phyloP scores from a whole-genome alignment of 805 yeast species.

The Jamesozyma hellenica region DNA sequence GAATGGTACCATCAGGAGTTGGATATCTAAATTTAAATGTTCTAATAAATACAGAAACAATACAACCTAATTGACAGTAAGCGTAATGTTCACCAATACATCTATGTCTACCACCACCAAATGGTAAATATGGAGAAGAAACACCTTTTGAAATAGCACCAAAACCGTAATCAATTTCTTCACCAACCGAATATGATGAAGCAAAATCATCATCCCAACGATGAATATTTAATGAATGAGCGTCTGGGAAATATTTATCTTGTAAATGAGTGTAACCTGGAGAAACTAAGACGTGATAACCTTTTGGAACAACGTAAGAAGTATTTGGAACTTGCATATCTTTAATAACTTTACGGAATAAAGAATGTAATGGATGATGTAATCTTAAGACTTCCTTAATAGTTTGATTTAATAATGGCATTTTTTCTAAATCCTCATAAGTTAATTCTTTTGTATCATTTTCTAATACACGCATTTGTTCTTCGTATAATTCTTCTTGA shows the following conservation, averaged over 20 bases:
- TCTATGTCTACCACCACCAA: slow-evolving; percentile 99
- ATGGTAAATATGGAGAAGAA: slow-evolving; percentile 88
- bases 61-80: slow-evolving; percentile 79
- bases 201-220: slow-evolving; percentile 60
- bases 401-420: slow-evolving; percentile 72
- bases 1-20: slow-evolving; percentile 40
- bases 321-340: slow-evolving; percentile 75
- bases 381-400: slow-evolving; percentile 90
- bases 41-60: slow-evolving; percentile 65
- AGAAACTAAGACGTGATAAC: slow-evolving; percentile 81
- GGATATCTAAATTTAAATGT: slow-evolving; percentile 68
- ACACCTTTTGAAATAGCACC: slow-evolving; percentile 96
- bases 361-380: slow-evolving; percentile 94
- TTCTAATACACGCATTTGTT: slow-evolving; percentile 54
- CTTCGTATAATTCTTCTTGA: slow-evolving; percentile 71
- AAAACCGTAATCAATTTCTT: slow-evolving; percentile 81
- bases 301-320: slow-evolving; percentile 71
- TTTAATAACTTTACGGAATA: slow-evolving; percentile 81
- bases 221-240: slow-evolving; percentile 66
- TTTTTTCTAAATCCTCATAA: slow-evolving; percentile 71
- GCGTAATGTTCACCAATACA: slow-evolving; percentile 99
- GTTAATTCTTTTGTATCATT: slow-evolving; percentile 51
- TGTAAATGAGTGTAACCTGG: slow-evolving; percentile 85
- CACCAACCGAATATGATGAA: slow-evolving; percentile 26
- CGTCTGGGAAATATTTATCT: slow-evolving; percentile 70